These are phyloP conservation scores for Raphidocelis subcapitata DNA, from an alignment of 139 green algal species.

Conservation along the genomic window DNA sequence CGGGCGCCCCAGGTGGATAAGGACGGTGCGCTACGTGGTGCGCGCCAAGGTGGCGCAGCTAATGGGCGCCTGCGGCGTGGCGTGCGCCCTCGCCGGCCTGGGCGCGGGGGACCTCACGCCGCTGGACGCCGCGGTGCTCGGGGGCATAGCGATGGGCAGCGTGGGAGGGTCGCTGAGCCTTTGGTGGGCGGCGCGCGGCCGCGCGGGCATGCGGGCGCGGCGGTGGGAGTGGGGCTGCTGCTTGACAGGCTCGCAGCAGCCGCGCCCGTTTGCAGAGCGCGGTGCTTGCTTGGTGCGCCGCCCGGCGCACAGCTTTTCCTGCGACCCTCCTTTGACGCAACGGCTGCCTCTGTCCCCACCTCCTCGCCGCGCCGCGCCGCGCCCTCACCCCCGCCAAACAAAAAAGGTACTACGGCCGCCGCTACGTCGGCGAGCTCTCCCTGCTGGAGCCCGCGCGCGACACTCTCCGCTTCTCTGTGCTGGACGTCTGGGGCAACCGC, in stretches of 20 bases:
- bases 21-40: conserved; percentile 47
- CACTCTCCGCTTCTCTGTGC: conserved; percentile 47
- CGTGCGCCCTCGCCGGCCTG: conserved; percentile 14
- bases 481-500: conserved; percentile 81
- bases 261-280: too few relatives aligned
- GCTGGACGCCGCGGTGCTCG: neutral
- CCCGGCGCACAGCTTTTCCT: too few relatives aligned
- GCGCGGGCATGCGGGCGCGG: conserved; percentile 22
- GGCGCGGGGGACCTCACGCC: conserved; percentile 21
- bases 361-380: conserved; percentile 30
- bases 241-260: conserved; percentile 34
- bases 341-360: too few relatives aligned
- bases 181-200: neutral
- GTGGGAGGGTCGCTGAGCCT: neutral
- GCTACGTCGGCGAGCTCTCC: conserved; percentile 79
- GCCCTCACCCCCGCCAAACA: conserved; percentile 16
- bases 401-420: conserved; percentile 61
- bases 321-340: too few relatives aligned
- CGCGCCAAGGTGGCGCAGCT: conserved; percentile 78
- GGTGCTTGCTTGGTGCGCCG: too few relatives aligned
- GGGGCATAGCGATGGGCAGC: neutral
- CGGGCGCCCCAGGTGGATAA: neutral
- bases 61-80: conserved; percentile 41
- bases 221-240: conserved; percentile 26
- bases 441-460: conserved; percentile 48